Evolutionary conservation across 306 rosid species (phyloP).

Genomic region (Mimosa pudica): DNA sequence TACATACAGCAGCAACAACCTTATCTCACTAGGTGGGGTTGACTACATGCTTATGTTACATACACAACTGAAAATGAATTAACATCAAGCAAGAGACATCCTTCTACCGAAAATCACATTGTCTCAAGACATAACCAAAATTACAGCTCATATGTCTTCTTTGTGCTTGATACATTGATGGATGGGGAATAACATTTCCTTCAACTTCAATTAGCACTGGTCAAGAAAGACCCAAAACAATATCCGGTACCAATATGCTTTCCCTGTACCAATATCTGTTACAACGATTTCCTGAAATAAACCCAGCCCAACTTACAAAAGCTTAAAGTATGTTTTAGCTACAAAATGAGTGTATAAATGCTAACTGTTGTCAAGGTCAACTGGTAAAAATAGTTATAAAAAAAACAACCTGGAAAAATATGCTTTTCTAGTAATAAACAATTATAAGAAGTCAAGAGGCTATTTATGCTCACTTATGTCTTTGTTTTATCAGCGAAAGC

Average conservation of each 20-base stretch:
- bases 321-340: slow-evolving; percentile 4
- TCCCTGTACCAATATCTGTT: not conserved
- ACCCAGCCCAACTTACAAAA: slow-evolving; percentile 2
- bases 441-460: no score
- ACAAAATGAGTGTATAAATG: not conserved
- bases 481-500: no score
- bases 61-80: slow-evolving; percentile 1
- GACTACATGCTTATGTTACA: not conserved
- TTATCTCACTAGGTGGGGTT: no score
- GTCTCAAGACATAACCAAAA: not conserved
- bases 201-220: not conserved
- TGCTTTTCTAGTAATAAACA: not conserved
- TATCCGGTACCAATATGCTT: not conserved
- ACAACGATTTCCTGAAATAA: slow-evolving; percentile 18
- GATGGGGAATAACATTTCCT: not conserved
- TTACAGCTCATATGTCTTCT: not conserved
- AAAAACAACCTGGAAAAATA: slow-evolving; percentile 13
- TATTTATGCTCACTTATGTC: no score
- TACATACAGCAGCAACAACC: not conserved
- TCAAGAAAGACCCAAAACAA: not conserved
- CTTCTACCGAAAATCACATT: slow-evolving; percentile 22
- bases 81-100: slow-evolving; percentile 27
- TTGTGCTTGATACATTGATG: not conserved
- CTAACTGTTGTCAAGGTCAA: not conserved
- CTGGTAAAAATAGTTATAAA: not conserved